These are phyloP conservation scores for Euphorbia pulcherrima DNA, from an alignment of 345 rosid species.

Conservation along the genomic window DNA sequence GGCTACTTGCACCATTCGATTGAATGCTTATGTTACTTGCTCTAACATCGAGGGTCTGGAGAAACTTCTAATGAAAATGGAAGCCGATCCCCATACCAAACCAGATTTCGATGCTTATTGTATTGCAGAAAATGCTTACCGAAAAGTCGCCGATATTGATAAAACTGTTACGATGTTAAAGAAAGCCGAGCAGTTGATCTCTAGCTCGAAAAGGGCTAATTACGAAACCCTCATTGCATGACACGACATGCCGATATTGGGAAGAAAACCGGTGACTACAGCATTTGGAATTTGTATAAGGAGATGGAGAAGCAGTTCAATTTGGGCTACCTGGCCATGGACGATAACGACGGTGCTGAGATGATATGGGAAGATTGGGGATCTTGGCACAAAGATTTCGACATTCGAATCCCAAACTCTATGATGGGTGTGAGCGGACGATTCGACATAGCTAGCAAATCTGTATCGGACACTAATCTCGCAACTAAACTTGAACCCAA, in stretches of 20 bases:
- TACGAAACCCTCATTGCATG: slow-evolving; percentile 17
- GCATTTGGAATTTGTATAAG: slow-evolving; percentile 22
- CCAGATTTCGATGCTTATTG: not conserved
- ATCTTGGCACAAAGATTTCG: not conserved
- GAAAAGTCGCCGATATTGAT: slow-evolving; percentile 20
- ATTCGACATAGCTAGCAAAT: no score
- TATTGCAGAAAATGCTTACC: slow-evolving; percentile 26
- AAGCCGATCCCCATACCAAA: not conserved
- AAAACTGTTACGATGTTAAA: slow-evolving; percentile 20
- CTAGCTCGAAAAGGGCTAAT: not conserved
- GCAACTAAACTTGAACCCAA: no score
- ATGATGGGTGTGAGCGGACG: not conserved
- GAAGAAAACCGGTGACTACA: slow-evolving; percentile 10
- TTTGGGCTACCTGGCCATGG: not conserved
- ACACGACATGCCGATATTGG: slow-evolving; percentile 18
- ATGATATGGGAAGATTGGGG: not conserved
- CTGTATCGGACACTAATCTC: no score
- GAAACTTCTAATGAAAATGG: not conserved
- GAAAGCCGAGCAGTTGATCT: slow-evolving; percentile 22
- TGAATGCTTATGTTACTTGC: not conserved
- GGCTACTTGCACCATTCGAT: not conserved
- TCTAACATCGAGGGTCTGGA: slow-evolving; percentile 8
- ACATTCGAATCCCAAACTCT: not conserved
- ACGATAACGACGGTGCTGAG: not conserved
- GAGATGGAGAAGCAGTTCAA: not conserved